Conservation (phyloP, 208 protist species). For the Acanthamoeba royreba region DNA sequence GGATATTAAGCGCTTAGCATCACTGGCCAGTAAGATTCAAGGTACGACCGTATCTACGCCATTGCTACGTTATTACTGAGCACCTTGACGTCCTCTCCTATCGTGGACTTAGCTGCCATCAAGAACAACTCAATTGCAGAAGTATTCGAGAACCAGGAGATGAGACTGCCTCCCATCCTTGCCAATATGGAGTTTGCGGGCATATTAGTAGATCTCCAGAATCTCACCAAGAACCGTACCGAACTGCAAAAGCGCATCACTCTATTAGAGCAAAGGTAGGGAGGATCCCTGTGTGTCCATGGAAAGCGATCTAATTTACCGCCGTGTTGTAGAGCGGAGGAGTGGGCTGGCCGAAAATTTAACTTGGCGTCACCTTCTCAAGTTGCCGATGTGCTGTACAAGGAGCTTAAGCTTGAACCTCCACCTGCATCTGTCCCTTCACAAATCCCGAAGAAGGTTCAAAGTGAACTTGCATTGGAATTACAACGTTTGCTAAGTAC, state of each 20-base stretch:
- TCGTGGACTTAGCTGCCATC: background rate
- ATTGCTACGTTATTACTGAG: background rate
- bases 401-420: background rate
- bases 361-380: background rate
- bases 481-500: background rate
- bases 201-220: slow-evolving; percentile 7
- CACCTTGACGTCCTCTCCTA: background rate
- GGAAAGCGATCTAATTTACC: background rate
- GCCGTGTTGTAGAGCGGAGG: background rate
- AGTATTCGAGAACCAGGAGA: background rate
- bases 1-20: background rate
- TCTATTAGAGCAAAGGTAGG: slow-evolving; percentile 2
- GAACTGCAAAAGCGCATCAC: background rate
- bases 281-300: too few species aligned
- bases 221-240: background rate
- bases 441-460: background rate
- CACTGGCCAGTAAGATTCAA: background rate
- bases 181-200: background rate
- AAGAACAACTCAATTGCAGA: background rate
- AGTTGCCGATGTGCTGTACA: slow-evolving; percentile 22
- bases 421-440: background rate
- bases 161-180: background rate
- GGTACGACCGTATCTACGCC: background rate
- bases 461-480: background rate
- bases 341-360: background rate